Base-by-base conservation (phyloP, 805 yeast genomes). In the Wickerhamomyces hampshirensis region DNA sequence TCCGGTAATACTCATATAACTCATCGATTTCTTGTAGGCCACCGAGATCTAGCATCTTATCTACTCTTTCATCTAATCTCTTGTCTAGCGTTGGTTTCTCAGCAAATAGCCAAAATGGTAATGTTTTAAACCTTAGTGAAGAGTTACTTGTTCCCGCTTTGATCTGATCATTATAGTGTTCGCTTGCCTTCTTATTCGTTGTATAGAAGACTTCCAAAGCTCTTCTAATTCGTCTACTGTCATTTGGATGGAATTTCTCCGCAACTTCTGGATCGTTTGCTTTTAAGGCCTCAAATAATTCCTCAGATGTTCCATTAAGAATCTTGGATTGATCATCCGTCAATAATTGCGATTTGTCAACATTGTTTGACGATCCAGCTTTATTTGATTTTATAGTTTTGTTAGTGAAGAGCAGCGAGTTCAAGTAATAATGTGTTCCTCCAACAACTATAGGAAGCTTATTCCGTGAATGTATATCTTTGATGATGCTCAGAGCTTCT, bases 341-440 rank as follows among this genome's bases (percentile, higher is more conserved):
- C 34, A 58, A 32, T 15, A 31, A 11, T 5, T 34, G 30, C 19
- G 47, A 34, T n/a, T 18, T 14, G 9, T 29, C 38, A 7, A 26
- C 40, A 11, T 10, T 18, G 9, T 18, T 33, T 3, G 33, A 23
- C 11, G 11, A 7, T 21, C 10, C 7, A 2, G 35, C 34, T 11
- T 37, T 42, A 0, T 43, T 37, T 3, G 64, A 56, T 4, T 69
- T 71, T 6, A 83, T 69, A 0, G 84, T 79, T 39, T 76, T 77
- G 50, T 87, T 85, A 27, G 73, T 68, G 55, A 89, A 85, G 7
- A 86, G 55, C 6, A 91, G 56, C 7, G 84, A 77, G 58, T 85
- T 96, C 26, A 87, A 64, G 55, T 93, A 93, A 58, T 93, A 93
- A 54, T 89, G 97, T 0, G 98, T 93, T 0, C 98, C 98, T 5